These are phyloP conservation scores for Mollisia scopiformis DNA, from an alignment of 2,329 filamentous ascomycete species.

Conservation along the genomic window DNA sequence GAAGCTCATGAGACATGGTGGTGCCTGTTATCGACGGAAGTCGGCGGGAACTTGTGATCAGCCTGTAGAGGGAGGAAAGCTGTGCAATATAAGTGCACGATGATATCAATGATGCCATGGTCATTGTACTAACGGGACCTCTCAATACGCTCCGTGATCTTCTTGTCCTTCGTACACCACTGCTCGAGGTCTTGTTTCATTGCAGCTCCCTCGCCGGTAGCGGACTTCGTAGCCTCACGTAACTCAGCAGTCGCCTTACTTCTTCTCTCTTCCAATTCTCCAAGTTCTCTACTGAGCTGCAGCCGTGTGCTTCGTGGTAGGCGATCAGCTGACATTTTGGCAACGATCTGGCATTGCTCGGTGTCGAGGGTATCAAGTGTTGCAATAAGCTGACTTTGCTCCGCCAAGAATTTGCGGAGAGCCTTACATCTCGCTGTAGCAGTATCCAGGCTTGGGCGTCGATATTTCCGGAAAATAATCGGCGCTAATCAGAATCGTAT, in stretches of 20 bases:
- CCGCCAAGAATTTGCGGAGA: slow-evolving; percentile 10
- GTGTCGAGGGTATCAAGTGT: slow-evolving; percentile 9
- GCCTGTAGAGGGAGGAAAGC: slow-evolving; percentile 1
- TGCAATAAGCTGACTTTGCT: slow-evolving; percentile 6
- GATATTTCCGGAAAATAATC: too few relatives aligned
- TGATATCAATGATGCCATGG: not conserved
- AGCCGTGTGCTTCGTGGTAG: slow-evolving; percentile 14
- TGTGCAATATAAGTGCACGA: not conserved
- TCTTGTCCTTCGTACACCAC: slow-evolving; percentile 11
- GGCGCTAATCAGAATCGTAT: too few relatives aligned
- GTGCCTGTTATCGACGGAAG: too few relatives aligned
- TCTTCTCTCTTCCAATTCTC: slow-evolving; percentile 14
- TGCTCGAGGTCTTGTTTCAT: slow-evolving; percentile 19
- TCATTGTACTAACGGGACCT: slow-evolving; percentile 6
- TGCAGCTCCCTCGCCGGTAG: slow-evolving; percentile 2
- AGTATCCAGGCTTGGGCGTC: slow-evolving; percentile 4
- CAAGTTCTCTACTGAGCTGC: slow-evolving; percentile 15
- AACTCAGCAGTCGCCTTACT: slow-evolving; percentile 11
- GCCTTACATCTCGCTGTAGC: slow-evolving; percentile 8
- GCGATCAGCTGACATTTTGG: slow-evolving; percentile 15
- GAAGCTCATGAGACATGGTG: not conserved
- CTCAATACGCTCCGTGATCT: slow-evolving; percentile 18
- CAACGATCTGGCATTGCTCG: slow-evolving; percentile 8
- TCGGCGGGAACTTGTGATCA: slow-evolving; percentile 5
- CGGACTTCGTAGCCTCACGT: slow-evolving; percentile 10